Evolutionary conservation across 2,329 filamentous ascomycete species (phyloP), one percentile per base, ranked within the genome.

Genomic region (Aspergillus melleus): DNA sequence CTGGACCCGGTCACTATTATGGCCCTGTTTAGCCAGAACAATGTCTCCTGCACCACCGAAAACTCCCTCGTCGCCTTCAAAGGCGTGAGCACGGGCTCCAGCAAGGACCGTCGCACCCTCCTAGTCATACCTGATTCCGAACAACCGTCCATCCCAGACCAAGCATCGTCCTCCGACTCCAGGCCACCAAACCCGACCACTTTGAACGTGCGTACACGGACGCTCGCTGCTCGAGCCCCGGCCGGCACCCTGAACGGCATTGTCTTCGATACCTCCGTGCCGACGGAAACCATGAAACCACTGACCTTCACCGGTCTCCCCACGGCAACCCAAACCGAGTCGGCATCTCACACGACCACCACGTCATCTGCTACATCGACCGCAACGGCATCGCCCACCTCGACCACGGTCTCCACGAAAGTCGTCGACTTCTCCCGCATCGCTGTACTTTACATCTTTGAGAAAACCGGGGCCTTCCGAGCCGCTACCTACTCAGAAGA

Each of bases 1-100:
- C 83, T 99, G 0, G 86, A 90, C 49, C 82, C 85, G 4, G 85
- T 85, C 0, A 83, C 83, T 8, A 85, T 98, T 54, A 78, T 96
- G 57, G 86, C 88, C 1, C 85, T 92, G 52, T 91, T 98, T 74
- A 94, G 90, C 69, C 78, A 83, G 6, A 85, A 84, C 32, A 89
- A 89, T 64, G 80, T 96, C 16, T 92, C 90, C 57, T 99, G 95
- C 75, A 86, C 86, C 9, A 86, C 88, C 0, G 90, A 97, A 73
- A 98, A 98, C 69, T 89, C 92, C 0, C 82, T 99, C 4, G 89
- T 98, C 16, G 92, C 90, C 0, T 96, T 97, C 74, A 85, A 90
- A 66, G 89, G 88, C 61, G 72, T 70, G 47, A 49, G 62, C 19
- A 70, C 59, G 4, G 63, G 52, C 55, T 63, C 58, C 30, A 70